Evolutionary conservation across 768 basidiomycete genomes (phyloP).

Genomic region (Guyanaporus albipodus): DNA sequence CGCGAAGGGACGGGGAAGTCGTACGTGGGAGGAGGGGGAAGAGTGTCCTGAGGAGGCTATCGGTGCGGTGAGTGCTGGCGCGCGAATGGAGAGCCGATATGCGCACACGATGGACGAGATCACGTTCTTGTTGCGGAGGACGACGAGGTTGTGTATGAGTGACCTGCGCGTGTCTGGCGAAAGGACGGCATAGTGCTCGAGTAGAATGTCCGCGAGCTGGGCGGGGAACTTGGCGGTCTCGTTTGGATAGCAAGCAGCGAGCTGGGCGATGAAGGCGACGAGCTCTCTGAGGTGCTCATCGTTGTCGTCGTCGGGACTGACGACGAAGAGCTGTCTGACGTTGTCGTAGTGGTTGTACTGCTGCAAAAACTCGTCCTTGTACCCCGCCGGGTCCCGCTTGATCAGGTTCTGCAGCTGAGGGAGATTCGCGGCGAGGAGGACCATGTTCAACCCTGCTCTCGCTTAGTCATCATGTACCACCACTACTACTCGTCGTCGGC

Average conservation of each 20-base stretch:
- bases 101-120: conserved; percentile 89
- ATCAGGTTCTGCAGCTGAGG: conserved; percentile 97
- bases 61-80: conserved; percentile 2
- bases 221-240: conserved; percentile 84
- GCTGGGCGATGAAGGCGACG: conserved; percentile 88
- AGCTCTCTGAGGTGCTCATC: conserved; percentile 83
- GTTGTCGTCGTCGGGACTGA: conserved; percentile 80
- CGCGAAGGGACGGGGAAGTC: conserved; percentile 76
- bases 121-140: conserved; percentile 89
- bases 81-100: neutral
- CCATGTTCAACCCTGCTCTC: conserved; percentile 2
- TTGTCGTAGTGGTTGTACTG: conserved; percentile 96
- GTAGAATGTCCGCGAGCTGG: conserved; percentile 72
- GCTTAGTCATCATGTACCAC: conserved; percentile 20
- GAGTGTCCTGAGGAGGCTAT: conserved; percentile 82
- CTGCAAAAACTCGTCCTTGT: conserved; percentile 93
- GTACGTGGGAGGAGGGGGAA: conserved; percentile 96
- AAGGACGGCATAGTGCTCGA: conserved; percentile 72
- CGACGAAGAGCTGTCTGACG: conserved; percentile 77
- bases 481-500: neutral
- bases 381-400: conserved; percentile 85
- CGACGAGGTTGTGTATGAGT: conserved; percentile 86
- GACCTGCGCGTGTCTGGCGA: conserved; percentile 79
- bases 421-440: conserved; percentile 78
- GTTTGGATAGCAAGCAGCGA: conserved; percentile 73